Evolutionary conservation across 2,329 filamentous ascomycete species (phyloP).

Genomic region (Scedosporium aurantiacum): DNA sequence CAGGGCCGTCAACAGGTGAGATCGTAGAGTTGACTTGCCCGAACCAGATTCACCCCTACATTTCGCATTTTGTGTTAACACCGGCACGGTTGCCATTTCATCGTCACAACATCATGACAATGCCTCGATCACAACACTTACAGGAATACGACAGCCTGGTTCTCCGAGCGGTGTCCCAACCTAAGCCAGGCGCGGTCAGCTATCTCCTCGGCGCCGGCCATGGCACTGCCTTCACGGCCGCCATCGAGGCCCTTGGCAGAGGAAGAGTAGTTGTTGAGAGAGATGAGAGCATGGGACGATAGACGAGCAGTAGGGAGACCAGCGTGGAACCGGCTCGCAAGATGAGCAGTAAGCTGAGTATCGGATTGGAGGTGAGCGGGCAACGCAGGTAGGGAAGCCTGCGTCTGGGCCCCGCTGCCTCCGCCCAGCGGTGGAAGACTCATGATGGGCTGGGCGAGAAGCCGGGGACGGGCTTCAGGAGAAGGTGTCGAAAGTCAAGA

Average conservation of each 20-base stretch:
- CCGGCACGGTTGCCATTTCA: background rate
- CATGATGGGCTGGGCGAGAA: constrained; percentile 34
- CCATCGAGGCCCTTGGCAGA: constrained; percentile 84
- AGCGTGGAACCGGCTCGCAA: constrained; percentile 85
- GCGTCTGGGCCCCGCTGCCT: constrained; percentile 53
- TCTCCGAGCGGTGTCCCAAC: constrained; percentile 79
- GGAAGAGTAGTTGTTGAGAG: constrained; percentile 88
- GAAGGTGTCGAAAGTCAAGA: background rate
- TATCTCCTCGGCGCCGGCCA: constrained; percentile 85
- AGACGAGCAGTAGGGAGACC: constrained; percentile 77
- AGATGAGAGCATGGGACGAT: constrained; percentile 83
- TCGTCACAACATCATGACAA: background rate
- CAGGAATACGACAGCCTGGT: constrained; percentile 88
- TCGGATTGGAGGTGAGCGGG: constrained; percentile 74
- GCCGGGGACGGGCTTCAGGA: background rate
- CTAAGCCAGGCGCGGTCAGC: constrained; percentile 77
- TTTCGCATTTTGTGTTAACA: background rate
- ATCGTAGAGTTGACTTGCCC: constrained; percentile 89
- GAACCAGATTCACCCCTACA: constrained; percentile 85
- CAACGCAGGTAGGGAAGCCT: constrained; percentile 78
- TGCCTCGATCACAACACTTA: constrained; percentile 38
- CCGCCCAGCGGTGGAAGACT: constrained; percentile 40
- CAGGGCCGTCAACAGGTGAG: constrained; percentile 75
- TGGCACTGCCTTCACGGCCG: constrained; percentile 79
- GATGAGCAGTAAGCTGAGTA: constrained; percentile 68